Percentiles rank a stretch among this genome's conserved stretches.
These are phyloP conservation scores for Yamadazyma endophytica DNA, from an alignment of 805 yeast genomes.

Conservation along the genomic window DNA sequence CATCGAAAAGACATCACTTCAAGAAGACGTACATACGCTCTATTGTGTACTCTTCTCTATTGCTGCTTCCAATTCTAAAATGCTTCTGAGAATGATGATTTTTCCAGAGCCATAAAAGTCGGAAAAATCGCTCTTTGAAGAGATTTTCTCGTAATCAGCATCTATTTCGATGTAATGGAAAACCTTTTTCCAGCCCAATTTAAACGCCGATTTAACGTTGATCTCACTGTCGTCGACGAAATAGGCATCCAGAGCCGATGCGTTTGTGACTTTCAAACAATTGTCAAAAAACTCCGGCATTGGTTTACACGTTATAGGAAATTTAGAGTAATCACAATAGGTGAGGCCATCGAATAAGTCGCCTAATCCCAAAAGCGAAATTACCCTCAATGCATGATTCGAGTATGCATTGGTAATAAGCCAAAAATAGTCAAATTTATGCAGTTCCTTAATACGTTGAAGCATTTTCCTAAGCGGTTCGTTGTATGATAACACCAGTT, in stretches of 20 bases:
- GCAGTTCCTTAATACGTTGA: conserved; percentile 33
- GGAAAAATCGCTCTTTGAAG: conserved; percentile 22
- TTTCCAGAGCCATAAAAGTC: conserved; percentile 29
- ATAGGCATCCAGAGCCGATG: conserved; percentile 22
- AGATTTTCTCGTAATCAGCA: conserved; percentile 41
- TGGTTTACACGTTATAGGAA: conserved; percentile 85
- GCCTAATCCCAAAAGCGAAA: conserved; percentile 79
- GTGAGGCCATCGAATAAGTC: conserved; percentile 93
- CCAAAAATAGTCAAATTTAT: conserved; percentile 76
- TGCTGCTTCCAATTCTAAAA: conserved; percentile 23
- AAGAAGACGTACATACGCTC: too few species aligned
- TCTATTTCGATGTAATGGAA: conserved; percentile 74
- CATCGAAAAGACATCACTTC: too few species aligned
- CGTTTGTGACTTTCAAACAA: conserved; percentile 64
- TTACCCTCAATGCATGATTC: conserved; percentile 81
- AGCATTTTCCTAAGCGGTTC: conserved; percentile 50
- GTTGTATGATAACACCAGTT: conserved; percentile 67
- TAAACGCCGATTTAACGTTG: conserved; percentile 70
- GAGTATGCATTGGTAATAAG: conserved; percentile 91
- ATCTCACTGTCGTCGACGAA: conserved; percentile 86
- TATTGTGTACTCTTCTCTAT: not conserved
- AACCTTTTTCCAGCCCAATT: conserved; percentile 67
- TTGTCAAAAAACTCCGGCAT: conserved; percentile 62
- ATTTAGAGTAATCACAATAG: conserved; percentile 76
- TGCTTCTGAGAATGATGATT: conserved; percentile 29